Conservation (phyloP, 768 basidiomycete species). For the Leucogyrophana mollusca region DNA sequence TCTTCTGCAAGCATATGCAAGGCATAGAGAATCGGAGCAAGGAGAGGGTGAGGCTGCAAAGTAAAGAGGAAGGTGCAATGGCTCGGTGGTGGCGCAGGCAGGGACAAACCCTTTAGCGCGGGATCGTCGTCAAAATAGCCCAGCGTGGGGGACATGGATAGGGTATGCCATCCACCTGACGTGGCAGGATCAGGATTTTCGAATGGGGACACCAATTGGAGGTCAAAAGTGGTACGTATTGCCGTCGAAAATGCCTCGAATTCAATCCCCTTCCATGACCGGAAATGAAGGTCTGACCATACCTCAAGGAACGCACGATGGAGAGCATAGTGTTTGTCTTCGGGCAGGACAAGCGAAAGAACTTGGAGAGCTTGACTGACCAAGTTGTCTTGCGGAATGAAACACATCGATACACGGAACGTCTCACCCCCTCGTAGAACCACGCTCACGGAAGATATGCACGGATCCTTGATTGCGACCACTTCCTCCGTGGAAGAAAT, state of each 20-base stretch:
- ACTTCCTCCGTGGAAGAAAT: constrained; percentile 30
- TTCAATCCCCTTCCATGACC: constrained; percentile 45
- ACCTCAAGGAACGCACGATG: constrained; percentile 53
- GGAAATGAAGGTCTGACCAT: constrained; percentile 52
- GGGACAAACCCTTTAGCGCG: constrained; percentile 44
- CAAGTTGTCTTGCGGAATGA: constrained; percentile 54
- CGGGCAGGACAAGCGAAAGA: constrained; percentile 60
- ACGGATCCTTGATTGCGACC: constrained; percentile 44
- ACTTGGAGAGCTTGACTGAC: constrained; percentile 59
- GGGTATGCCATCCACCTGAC: constrained; percentile 45
- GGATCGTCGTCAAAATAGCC: constrained; percentile 59
- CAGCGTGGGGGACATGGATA: constrained; percentile 44
- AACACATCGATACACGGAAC: constrained; percentile 49
- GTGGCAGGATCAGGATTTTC: constrained; percentile 9
- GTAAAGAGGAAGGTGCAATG: constrained; percentile 18
- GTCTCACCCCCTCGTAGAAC: constrained; percentile 50
- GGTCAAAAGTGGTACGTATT: constrained; percentile 47
- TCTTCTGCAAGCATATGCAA: constrained; percentile 81
- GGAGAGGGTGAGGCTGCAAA: constrained; percentile 39
- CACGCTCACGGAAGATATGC: constrained; percentile 52
- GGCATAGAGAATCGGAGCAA: constrained; percentile 65
- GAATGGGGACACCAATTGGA: constrained; percentile 26
- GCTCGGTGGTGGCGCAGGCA: constrained; percentile 32
- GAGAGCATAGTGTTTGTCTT: constrained; percentile 52
- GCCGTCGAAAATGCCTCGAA: constrained; percentile 57